Base-by-base conservation (phyloP, 2,329 filamentous ascomycete genomes). In the Pyricularia grisea region DNA sequence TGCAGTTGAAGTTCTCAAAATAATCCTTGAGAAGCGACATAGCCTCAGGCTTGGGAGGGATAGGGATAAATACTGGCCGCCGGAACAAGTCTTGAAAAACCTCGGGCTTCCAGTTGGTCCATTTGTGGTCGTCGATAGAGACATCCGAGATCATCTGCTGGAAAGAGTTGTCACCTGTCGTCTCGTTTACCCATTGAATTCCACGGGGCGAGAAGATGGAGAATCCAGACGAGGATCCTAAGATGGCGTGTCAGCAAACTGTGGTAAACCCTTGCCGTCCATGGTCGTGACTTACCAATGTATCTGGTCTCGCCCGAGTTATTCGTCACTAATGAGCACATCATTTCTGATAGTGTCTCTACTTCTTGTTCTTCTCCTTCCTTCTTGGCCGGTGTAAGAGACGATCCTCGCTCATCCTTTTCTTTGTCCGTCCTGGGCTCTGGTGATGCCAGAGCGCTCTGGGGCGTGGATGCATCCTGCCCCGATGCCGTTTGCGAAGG, bases 1-100 rank as follows among this genome's bases (percentile, higher is more conserved):
- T 94, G 87, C 93, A 95, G 82, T 99, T 99, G 85, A 99, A 98
- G 80, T 97, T 97, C 75, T 97, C 92, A 73, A 99, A 99, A 76
- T 91, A 99, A 78, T 99, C 95, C 78, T 91, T 93, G 71, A 97
- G 87, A 55, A 98, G 82, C 1, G 93, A 96, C 71, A 96, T 79
- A 0, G 93, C 92, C 79, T 97, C 94, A n/a, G 89, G 84, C 78
- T 96, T 96, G 0, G 92, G 84, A 2, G 95, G 95, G 36, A 98
- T 79, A 20, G 89, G 90, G 71, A 91, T 90, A 83, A 94, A 97
- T 31, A 97, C 86, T 20, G 90, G 90, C 55, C 94, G 89, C 68
- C 89, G 88, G 80, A 98, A 98, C 25, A 99, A 87, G 77, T 98
- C 94, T 67, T 91, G 88, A 78, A 98, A 98, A 28, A 98, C 90